Evolutionary conservation across 1,139 yeast genomes (phyloP).

Genomic region (Suhomyces bolitotheri): DNA sequence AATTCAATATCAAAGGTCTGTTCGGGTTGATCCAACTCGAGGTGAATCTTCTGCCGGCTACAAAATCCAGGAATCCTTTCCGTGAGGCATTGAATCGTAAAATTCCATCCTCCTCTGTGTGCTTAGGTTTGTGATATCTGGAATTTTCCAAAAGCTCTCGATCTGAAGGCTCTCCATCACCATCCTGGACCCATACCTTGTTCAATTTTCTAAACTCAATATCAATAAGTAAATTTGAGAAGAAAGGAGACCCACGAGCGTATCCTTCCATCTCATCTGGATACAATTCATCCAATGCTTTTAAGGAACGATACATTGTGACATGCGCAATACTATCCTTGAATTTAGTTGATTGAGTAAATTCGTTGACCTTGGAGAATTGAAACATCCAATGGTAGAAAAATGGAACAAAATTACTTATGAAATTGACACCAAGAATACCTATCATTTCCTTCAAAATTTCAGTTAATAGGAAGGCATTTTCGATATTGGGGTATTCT

Average conservation of each 20-base stretch:
- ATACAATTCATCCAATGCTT: slow-evolving; percentile 33
- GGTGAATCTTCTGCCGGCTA: slow-evolving; percentile 32
- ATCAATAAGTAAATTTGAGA: slow-evolving; percentile 25
- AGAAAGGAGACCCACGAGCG: slow-evolving; percentile 27
- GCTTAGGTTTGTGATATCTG: slow-evolving; percentile 3
- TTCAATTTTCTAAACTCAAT: slow-evolving; percentile 31
- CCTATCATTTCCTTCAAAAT: slow-evolving; percentile 32
- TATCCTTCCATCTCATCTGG: slow-evolving; percentile 28
- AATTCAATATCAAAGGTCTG: slow-evolving; percentile 26
- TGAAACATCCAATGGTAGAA: slow-evolving; percentile 48
- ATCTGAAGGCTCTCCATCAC: slow-evolving; percentile 24
- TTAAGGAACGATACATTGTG: slow-evolving; percentile 28
- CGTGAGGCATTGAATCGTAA: slow-evolving; percentile 15
- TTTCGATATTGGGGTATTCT: slow-evolving; percentile 24
- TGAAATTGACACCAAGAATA: slow-evolving; percentile 48
- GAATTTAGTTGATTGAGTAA: slow-evolving; percentile 18
- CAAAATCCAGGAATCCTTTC: slow-evolving; percentile 32
- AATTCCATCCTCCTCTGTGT: slow-evolving; percentile 10
- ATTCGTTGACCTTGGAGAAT: slow-evolving; percentile 15
- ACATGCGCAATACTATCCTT: slow-evolving; percentile 41
- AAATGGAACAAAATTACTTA: slow-evolving; percentile 48
- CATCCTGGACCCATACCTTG: slow-evolving; percentile 33
- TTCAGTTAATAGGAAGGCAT: slow-evolving; percentile 25
- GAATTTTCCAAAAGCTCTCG: slow-evolving; percentile 17
- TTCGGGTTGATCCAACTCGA: slow-evolving; percentile 37